Percentiles rank a stretch among this genome's conserved stretches.
These are phyloP conservation scores for Talaromyces islandicus DNA, from an alignment of 2,329 filamentous ascomycete species.

Conservation along the genomic window DNA sequence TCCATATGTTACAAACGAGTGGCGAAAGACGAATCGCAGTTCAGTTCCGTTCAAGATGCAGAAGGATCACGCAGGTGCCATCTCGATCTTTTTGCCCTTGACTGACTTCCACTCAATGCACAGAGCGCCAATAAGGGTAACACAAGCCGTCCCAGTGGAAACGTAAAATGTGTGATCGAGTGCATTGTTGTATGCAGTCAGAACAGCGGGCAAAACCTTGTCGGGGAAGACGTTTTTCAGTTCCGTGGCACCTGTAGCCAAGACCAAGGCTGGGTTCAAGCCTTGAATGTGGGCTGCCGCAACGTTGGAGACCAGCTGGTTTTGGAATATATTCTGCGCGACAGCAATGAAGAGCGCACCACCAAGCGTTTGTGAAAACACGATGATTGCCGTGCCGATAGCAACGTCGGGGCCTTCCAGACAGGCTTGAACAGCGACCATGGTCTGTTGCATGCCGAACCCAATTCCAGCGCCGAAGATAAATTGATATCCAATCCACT, in stretches of 20 bases:
- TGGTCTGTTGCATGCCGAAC: constrained; percentile 30
- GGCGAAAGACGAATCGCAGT: neutral
- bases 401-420: constrained; percentile 26
- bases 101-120: constrained; percentile 28
- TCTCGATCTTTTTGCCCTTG: constrained; percentile 28
- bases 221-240: constrained; percentile 4
- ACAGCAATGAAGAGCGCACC: constrained; percentile 33
- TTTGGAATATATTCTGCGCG: constrained; percentile 33
- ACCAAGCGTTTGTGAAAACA: constrained; percentile 33
- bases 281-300: constrained; percentile 19
- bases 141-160: neutral
- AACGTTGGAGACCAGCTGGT: constrained; percentile 23
- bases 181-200: constrained; percentile 8
- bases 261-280: constrained; percentile 1
- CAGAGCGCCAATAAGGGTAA: neutral
- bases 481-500: constrained; percentile 22
- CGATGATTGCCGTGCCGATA: constrained; percentile 27
- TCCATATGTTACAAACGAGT: neutral
- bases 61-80: constrained; percentile 8
- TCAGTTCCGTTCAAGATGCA: neutral
- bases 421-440: constrained; percentile 29
- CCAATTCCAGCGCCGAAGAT: constrained; percentile 17
- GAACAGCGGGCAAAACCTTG: constrained; percentile 1
- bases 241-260: constrained; percentile 27
- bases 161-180: neutral